A percentile compares a stretch with the other conserved stretches of the same genome.
Evolutionary conservation across 108 stramenopile species (phyloP).

Genomic region (Licmophora abbreviata): DNA sequence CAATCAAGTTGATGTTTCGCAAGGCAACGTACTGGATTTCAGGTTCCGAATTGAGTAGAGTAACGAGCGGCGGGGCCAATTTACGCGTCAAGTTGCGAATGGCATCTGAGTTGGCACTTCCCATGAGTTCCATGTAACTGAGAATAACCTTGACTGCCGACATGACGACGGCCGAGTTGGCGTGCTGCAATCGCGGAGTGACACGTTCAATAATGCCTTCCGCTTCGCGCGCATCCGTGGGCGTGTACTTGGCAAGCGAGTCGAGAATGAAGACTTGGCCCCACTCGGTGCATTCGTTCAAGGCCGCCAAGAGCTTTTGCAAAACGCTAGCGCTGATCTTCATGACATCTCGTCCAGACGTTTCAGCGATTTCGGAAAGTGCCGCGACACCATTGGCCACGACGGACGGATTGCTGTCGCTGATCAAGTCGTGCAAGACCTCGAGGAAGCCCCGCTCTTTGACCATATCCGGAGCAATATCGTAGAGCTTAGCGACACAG

Average conservation of each 20-base stretch:
- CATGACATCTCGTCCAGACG: constrained; percentile 93
- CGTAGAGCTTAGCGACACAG: constrained; percentile 99
- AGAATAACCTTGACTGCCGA: constrained; percentile 97
- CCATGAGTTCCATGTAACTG: constrained; percentile 86
- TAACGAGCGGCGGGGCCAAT: constrained; percentile 98
- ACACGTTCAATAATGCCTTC: constrained; percentile 99
- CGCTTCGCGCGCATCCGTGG: constrained; percentile 87
- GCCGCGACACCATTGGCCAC: constrained; percentile 99
- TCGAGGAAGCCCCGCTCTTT: constrained; percentile 97
- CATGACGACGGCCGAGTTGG: constrained; percentile 99
- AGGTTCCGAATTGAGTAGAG: constrained; percentile 93
- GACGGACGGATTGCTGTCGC: constrained; percentile 95
- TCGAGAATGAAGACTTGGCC: constrained; percentile 99
- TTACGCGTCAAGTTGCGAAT: constrained; percentile 85
- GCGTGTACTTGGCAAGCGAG: constrained; percentile 92
- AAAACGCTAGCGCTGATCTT: constrained; percentile 86
- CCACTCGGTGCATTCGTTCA: constrained; percentile 99
- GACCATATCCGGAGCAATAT: constrained; percentile 95
- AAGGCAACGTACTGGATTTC: constrained; percentile 99
- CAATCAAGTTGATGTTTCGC: constrained; percentile 98
- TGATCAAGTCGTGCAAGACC: constrained; percentile 90
- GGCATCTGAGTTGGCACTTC: constrained; percentile 58
- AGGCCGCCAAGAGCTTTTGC: constrained; percentile 95
- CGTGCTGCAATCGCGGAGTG: constrained; percentile 96
- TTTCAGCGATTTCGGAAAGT: constrained; percentile 94